A percentile compares a stretch with the other conserved stretches of the same genome.
Conservation (phyloP, 345 rosid genomes). For the Eucalyptus lansdowneana region DNA sequence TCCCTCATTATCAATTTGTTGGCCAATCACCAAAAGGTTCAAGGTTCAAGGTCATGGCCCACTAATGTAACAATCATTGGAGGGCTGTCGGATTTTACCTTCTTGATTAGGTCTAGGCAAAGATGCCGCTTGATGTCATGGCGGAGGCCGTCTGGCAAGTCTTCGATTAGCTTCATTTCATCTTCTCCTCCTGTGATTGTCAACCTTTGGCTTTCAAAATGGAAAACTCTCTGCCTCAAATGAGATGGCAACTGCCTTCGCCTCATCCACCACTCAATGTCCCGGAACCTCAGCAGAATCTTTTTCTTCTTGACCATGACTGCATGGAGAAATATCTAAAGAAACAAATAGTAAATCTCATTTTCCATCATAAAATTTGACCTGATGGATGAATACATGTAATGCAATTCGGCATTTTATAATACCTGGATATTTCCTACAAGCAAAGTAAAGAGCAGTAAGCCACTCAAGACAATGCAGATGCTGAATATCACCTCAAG, state of each 20-base stretch:
- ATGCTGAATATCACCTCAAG: conserved; percentile 51
- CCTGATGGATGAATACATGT: neutral
- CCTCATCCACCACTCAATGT: conserved; percentile 64
- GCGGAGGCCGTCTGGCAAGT: conserved; percentile 55
- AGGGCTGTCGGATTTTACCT: conserved; percentile 11
- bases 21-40: neutral
- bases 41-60: neutral
- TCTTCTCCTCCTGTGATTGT: conserved; percentile 38
- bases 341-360: neutral
- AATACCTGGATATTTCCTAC: conserved; percentile 54
- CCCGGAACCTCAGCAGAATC: conserved; percentile 32
- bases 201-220: conserved; percentile 39
- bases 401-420: neutral
- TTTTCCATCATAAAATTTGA: neutral
- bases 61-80: neutral
- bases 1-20: neutral
- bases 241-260: conserved; percentile 39
- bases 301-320: conserved; percentile 40
- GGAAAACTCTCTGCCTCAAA: conserved; percentile 33
- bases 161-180: conserved; percentile 30
- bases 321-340: conserved; percentile 46
- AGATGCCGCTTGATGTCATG: conserved; percentile 47
- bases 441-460: conserved; percentile 46
- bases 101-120: conserved; percentile 43
- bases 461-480: conserved; percentile 31